Conservation (phyloP, 257 asterid species). For the Ballota nigra region DNA sequence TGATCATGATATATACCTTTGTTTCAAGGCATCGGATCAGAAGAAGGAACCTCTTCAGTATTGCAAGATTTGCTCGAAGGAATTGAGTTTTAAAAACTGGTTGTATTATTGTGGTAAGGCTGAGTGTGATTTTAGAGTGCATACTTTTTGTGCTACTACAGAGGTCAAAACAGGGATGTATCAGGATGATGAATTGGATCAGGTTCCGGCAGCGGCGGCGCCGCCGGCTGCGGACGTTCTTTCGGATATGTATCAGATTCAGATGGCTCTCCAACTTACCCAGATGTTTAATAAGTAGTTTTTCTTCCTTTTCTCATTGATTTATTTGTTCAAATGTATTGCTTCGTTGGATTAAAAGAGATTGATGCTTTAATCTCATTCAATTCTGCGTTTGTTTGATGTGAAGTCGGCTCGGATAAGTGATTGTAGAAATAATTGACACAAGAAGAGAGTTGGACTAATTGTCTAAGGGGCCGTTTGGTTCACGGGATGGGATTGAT, state of each 20-base stretch:
- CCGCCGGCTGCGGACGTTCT: slow-evolving; percentile 2
- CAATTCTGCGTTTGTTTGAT: too few relatives aligned
- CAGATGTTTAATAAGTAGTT: neutral
- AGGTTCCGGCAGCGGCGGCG: neutral
- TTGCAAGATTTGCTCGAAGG: slow-evolving; percentile 47
- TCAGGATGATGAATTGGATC: slow-evolving; percentile 33
- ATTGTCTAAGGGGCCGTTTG: too few relatives aligned
- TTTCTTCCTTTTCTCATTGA: neutral
- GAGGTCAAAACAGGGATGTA: slow-evolving; percentile 58
- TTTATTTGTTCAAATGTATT: neutral
- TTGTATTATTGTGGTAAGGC: slow-evolving; percentile 37
- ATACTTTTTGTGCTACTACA: slow-evolving; percentile 53
- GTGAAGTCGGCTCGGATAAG: too few relatives aligned
- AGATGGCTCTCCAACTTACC: slow-evolving; percentile 23
- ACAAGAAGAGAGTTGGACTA: too few relatives aligned
- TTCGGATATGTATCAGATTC: slow-evolving; percentile 16
- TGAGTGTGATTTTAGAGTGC: slow-evolving; percentile 48
- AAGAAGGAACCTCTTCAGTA: neutral
- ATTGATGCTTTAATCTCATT: too few relatives aligned
- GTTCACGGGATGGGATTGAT: too few relatives aligned
- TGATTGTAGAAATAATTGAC: too few relatives aligned
- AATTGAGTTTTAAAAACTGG: slow-evolving; percentile 43
- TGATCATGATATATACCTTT: slow-evolving; percentile 39
- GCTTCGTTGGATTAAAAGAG: too few relatives aligned
- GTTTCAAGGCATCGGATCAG: neutral